Conservation (phyloP, 148 eudicot genomes). For the Fagopyrum esculentum region DNA sequence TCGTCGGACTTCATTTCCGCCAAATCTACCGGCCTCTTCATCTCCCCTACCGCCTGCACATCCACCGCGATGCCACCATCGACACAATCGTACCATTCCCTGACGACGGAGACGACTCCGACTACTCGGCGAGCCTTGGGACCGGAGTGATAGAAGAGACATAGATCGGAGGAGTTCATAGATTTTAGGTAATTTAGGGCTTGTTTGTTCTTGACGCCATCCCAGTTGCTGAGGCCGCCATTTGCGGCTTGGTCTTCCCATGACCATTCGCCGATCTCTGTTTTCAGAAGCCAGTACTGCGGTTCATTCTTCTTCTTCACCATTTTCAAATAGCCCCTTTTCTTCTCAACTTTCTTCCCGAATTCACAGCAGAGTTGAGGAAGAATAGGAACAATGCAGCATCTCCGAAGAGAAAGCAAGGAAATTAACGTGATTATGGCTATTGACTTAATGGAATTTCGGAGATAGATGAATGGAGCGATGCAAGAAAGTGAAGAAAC, state of each 20-base stretch:
- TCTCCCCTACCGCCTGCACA: slow-evolving; percentile 70
- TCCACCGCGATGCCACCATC: slow-evolving; percentile 59
- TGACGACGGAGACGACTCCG: slow-evolving; percentile 67
- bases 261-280: slow-evolving; percentile 87
- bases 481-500: too few relatives aligned
- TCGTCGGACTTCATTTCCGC: slow-evolving; percentile 67
- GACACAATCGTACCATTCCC: slow-evolving; percentile 52
- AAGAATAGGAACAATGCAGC: too few relatives aligned
- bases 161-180: slow-evolving; percentile 54
- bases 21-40: slow-evolving; percentile 56
- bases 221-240: slow-evolving; percentile 66
- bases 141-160: slow-evolving; percentile 94
- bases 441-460: too few relatives aligned
- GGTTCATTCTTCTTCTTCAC: not conserved
- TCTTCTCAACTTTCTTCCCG: not conserved
- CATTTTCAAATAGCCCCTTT: not conserved
- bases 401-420: too few relatives aligned
- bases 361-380: too few relatives aligned
- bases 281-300: slow-evolving; percentile 74
- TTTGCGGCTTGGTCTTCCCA: slow-evolving; percentile 84
- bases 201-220: slow-evolving; percentile 86
- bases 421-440: too few relatives aligned
- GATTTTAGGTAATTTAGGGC: slow-evolving; percentile 73
- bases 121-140: slow-evolving; percentile 52
- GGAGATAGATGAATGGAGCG: too few relatives aligned